Conservation (phyloP, 345 rosid genomes). For the Brassica napus region Da-Ae NC_063435.1:3745001-3745500, state of each 20-base stretch:
- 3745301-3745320: slow-evolving; percentile 20
- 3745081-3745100: not conserved
- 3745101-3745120: slow-evolving; percentile 4
- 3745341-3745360: slow-evolving; percentile 29
- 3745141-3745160: not conserved
- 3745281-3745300: slow-evolving; percentile 32
- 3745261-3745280: slow-evolving; percentile 24
- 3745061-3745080: not conserved
- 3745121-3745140: not conserved
- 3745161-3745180: slow-evolving; percentile 4
- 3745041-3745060: not conserved
- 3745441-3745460: slow-evolving; percentile 40
- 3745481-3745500: slow-evolving; percentile 40
- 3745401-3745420: slow-evolving; percentile 35
- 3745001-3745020: not conserved
- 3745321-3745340: slow-evolving; percentile 30
- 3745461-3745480: slow-evolving; percentile 30
- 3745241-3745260: not conserved
- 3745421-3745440: slow-evolving; percentile 51
- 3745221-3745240: not conserved
- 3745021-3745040: not conserved
- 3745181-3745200: not conserved
- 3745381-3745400: slow-evolving; percentile 47
- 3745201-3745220: not conserved
- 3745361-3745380: slow-evolving; percentile 42